Conservation (phyloP, 2,329 filamentous ascomycete species). For the Talaromyces sp. region DNA sequence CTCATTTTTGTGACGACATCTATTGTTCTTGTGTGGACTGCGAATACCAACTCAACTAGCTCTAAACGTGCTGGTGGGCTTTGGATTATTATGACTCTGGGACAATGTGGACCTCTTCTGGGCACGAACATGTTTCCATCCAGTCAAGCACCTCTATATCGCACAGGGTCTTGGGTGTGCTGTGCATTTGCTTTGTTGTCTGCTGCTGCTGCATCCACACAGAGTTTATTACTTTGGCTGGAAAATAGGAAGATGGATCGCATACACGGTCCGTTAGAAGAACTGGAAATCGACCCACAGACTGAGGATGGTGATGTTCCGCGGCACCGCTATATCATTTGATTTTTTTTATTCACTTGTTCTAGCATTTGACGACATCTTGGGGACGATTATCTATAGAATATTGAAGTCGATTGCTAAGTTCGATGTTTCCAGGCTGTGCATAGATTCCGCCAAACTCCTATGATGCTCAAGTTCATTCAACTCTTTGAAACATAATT, state of each 20-base stretch:
- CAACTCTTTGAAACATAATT: too few species aligned
- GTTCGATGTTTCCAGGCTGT: too few species aligned
- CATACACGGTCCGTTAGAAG: conserved; percentile 15
- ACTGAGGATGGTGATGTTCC: neutral
- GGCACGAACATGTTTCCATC: conserved; percentile 30
- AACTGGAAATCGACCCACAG: neutral
- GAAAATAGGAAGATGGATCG: conserved; percentile 5
- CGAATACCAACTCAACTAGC: conserved; percentile 33
- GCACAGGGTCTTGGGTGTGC: conserved; percentile 33
- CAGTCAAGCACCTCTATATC: conserved; percentile 28
- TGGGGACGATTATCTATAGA: too few species aligned
- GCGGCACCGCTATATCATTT: neutral
- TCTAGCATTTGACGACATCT: too few species aligned
- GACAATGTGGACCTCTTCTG: conserved; percentile 27
- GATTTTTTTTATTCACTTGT: neutral
- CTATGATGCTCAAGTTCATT: too few species aligned
- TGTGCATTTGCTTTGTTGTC: conserved; percentile 20
- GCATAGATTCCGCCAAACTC: too few species aligned
- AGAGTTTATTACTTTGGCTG: neutral
- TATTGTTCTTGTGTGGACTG: conserved; percentile 32
- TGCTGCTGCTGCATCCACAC: neutral
- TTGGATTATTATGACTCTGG: conserved; percentile 33
- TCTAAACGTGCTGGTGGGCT: conserved; percentile 32
- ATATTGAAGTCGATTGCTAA: too few species aligned
- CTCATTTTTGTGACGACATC: conserved; percentile 33